Percentiles rank a stretch among this genome's conserved stretches.
These are phyloP conservation scores for Trichosporon sp. DNA, from an alignment of 1,284 basidiomycete species.

Conservation along the genomic window DNA sequence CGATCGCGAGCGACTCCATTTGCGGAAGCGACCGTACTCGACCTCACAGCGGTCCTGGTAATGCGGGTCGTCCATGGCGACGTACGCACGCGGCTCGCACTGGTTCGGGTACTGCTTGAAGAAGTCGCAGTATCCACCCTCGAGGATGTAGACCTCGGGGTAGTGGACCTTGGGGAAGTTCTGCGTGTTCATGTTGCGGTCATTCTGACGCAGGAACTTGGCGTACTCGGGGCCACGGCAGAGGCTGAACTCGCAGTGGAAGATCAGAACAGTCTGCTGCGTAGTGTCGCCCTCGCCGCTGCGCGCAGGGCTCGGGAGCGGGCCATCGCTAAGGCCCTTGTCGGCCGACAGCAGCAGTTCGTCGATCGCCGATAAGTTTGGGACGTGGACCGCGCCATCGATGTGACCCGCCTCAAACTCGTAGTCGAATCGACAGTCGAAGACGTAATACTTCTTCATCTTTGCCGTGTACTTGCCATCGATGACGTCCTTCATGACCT, in stretches of 20 bases:
- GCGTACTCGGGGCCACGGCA: slow-evolving; percentile 96
- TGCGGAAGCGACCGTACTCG: slow-evolving; percentile 88
- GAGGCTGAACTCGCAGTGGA: slow-evolving; percentile 97
- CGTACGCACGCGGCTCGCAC: slow-evolving; percentile 81
- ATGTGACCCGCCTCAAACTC: slow-evolving; percentile 95
- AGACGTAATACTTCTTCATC: slow-evolving; percentile 72
- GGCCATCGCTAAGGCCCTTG: slow-evolving; percentile 56
- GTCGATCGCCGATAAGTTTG: slow-evolving; percentile 78
- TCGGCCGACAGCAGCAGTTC: slow-evolving; percentile 69
- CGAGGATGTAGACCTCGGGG: slow-evolving; percentile 94
- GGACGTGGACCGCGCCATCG: slow-evolving; percentile 86
- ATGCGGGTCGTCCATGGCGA: slow-evolving; percentile 90
- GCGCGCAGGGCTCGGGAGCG: slow-evolving; percentile 72
- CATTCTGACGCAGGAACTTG: slow-evolving; percentile 85
- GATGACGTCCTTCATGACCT: slow-evolving; percentile 77
- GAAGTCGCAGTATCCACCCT: slow-evolving; percentile 92
- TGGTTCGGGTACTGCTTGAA: slow-evolving; percentile 68
- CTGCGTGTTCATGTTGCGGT: slow-evolving; percentile 82
- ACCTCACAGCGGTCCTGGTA: slow-evolving; percentile 76
- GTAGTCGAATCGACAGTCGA: slow-evolving; percentile 98
- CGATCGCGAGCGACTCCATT: slow-evolving; percentile 81
- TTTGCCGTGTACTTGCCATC: slow-evolving; percentile 69
- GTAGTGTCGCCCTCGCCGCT: slow-evolving; percentile 68
- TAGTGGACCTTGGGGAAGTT: slow-evolving; percentile 92
- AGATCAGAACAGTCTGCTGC: slow-evolving; percentile 83